Percentiles rank a stretch among this genome's conserved stretches.
Conservation (phyloP, 345 rosid species). For the Eucalyptus virginea region DNA sequence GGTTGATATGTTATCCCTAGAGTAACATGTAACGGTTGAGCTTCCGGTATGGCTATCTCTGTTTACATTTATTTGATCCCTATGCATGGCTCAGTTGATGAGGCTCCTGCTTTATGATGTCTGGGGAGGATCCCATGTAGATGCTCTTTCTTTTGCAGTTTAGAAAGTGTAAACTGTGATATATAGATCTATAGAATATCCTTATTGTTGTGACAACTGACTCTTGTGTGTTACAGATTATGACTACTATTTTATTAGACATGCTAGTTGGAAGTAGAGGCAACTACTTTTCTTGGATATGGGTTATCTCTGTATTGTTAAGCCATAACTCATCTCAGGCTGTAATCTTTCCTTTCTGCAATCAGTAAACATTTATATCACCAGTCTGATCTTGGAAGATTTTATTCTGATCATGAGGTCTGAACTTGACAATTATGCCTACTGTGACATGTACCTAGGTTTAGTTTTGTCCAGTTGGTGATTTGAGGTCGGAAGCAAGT, state of each 20-base stretch:
- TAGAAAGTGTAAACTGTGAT: slow-evolving; percentile 1
- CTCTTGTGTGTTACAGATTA: background rate
- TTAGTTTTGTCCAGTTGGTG: background rate
- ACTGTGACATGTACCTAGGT: background rate
- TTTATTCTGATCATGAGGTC: background rate
- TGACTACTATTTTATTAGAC: background rate
- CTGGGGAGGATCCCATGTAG: background rate
- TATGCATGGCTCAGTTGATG: background rate
- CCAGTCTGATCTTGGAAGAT: background rate
- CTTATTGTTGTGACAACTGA: background rate
- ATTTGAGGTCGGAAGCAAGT: background rate
- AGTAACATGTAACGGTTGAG: background rate
- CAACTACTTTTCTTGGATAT: background rate
- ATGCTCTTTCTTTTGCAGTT: slow-evolving; percentile 22
- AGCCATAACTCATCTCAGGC: background rate
- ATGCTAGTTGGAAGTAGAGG: background rate
- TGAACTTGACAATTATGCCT: background rate
- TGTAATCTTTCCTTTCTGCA: background rate
- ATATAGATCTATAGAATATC: background rate
- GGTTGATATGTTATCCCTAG: background rate
- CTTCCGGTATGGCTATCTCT: background rate
- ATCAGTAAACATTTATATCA: background rate
- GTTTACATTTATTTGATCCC: background rate
- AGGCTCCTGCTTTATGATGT: background rate
- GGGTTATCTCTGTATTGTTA: background rate